phyloP scores from a whole-genome alignment of 2,329 filamentous ascomycete genomes.

The Aspergillus sp. region DNA sequence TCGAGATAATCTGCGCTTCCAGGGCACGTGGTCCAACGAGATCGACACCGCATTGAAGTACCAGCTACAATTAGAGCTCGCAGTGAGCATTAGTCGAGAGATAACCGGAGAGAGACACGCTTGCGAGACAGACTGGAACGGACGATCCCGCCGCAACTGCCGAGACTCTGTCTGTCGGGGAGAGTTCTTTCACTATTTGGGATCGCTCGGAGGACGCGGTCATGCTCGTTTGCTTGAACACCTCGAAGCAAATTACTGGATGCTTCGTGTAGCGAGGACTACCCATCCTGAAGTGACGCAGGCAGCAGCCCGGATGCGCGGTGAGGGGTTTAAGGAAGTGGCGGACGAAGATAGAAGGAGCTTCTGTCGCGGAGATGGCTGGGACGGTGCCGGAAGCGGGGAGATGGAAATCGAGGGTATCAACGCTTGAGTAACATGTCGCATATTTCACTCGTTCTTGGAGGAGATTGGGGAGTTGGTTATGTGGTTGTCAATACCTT shows the following conservation, averaged over 20 bases:
- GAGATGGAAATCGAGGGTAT: conserved; percentile 27
- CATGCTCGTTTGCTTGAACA: conserved; percentile 13
- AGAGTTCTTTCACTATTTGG: conserved; percentile 17
- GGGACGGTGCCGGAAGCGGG: conserved; percentile 27
- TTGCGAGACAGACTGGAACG: conserved; percentile 29
- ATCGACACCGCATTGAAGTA: conserved; percentile 16
- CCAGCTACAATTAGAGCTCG: conserved; percentile 22
- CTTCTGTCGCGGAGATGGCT: conserved; percentile 28
- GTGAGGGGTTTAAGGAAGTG: conserved; percentile 25
- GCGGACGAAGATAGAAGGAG: conserved; percentile 15
- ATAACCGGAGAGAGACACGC: conserved; percentile 22
- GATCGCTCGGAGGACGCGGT: conserved; percentile 9
- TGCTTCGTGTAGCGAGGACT: conserved; percentile 24
- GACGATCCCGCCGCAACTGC: conserved; percentile 19
- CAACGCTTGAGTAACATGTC: conserved; percentile 6
- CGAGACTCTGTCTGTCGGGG: conserved; percentile 17
- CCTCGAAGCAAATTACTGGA: conserved; percentile 24
- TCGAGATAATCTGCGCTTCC: conserved; percentile 23
- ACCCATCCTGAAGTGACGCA: conserved; percentile 24
- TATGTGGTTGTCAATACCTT: too few species aligned
- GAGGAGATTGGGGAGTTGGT: neutral
- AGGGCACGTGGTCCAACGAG: conserved; percentile 6
- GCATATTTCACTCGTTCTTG: neutral
- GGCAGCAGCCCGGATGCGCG: conserved; percentile 18
- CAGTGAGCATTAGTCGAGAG: conserved; percentile 8